Base-by-base conservation (phyloP, 2,329 filamentous ascomycete species). In the Mycosphaerella sp. region DNA sequence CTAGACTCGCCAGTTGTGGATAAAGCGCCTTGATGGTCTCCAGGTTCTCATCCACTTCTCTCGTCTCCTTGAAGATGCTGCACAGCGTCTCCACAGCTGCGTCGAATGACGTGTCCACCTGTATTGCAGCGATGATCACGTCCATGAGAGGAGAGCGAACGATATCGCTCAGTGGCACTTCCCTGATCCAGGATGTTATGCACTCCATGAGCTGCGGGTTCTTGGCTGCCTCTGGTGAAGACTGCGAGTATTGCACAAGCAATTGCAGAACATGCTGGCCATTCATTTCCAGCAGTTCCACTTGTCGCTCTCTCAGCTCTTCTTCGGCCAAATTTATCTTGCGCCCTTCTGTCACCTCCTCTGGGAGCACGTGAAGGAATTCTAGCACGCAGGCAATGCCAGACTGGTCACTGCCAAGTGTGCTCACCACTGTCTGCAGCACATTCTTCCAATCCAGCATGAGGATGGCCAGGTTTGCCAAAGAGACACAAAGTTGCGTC, bases 251-350 rank as follows among this genome's bases (percentile, higher is more conserved):
- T 70, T 88, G 88, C 54, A 89, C 86, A 60, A 98, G 78, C 57
- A 98, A 79, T 64, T 84, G 80, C 66, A 98, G 79, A 58, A 97
- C 93, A 71, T 91, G 84, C 59, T 85, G 77, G 51, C 89, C 87
- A 70, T 97, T 98, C 70, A 95, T 86, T 71, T 87, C 85, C 70
- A 98, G 76, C 64, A 98, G 77, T 71, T 95, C 91, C 70, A 81
- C 82, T 59, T 93, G 96, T 76, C 93, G 86, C 64, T 80, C 77
- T 60, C 77, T 79, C 69, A 98, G 81, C 72, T 97, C 91, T 76
- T 97, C 90, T 86, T 98, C 93, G 82, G 89, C 90, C 75, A 98
- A 80, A 79, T 89, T 95, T 79, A 98, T 96, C 77, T 97, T 98
- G 74, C 93, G 89, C 75, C 93, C 93, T 79, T 98, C 91, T 63